Base-by-base conservation (phyloP, 306 rosid species). In the Morella rubra region DNA sequence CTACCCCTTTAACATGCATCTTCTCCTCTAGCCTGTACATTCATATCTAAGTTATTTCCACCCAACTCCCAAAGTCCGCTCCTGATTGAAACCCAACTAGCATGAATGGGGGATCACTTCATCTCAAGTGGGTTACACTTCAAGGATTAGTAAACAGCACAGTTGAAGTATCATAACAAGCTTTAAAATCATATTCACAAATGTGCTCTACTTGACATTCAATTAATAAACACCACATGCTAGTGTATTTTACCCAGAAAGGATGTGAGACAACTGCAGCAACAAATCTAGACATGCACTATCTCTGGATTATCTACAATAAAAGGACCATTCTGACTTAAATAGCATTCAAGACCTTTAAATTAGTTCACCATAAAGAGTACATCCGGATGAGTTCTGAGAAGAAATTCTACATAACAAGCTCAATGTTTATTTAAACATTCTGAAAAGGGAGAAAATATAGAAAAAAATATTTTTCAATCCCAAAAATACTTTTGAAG, bases 341-440 rank as follows among this genome's bases (percentile, higher is more conserved):
- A 64, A 37, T 19, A 20, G 32, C 6, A 49, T 16, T 14, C 53
- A 49, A 44, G 32, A 47, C 52, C 19, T 18, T 9, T 78, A 37
- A 81, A 73, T 55, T 54, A 81, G 76, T 24, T 46, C 56, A 22
- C 42, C 46, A 52, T 59, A 51, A 40, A 64, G 18, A 44, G 18
- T 4, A 44, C 55, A 50, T 52, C 16, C 47, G 62, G 51, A 51
- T 40, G 54, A 71, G 45, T 71, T 32, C 27, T 37, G 15, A 1
- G 22, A 40, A 62, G 46, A 62, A 37, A 62, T 40, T 62, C 46
- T 37, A 7, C 37, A 58, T 9, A 58, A 58, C 64, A 58, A 20
- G 32, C 64, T 6, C 64, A 58, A 22, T 10, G 14, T 22, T 58
- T 58, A 6, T 19, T 58, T 10, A 62, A 59, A 8, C n/a, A 62